Evolutionary conservation across 345 rosid genomes (phyloP).

Genomic region (Salix koriyanagi): DNA sequence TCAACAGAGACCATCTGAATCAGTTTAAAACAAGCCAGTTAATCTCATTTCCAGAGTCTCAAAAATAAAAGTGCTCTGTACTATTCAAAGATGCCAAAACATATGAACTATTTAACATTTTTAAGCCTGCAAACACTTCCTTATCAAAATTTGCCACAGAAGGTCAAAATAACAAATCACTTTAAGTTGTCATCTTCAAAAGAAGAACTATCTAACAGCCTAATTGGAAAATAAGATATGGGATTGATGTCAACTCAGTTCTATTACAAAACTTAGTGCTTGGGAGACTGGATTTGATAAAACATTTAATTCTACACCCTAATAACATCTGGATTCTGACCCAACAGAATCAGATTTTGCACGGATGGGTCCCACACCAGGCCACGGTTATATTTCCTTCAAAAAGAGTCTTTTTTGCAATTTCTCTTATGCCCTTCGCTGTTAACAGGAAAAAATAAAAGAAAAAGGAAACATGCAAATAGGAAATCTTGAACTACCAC

Average conservation of each 20-base stretch:
- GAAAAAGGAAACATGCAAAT: not conserved
- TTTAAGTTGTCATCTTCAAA: too few relatives aligned
- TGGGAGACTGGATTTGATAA: not conserved
- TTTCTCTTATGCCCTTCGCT: not conserved
- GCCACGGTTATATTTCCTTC: not conserved
- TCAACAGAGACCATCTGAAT: constrained; percentile 91
- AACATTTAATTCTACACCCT: not conserved
- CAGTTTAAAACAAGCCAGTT: not conserved
- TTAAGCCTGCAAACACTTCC: not conserved
- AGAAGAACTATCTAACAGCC: too few relatives aligned
- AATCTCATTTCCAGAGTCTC: not conserved
- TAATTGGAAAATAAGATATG: too few relatives aligned
- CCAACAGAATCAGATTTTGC: not conserved
- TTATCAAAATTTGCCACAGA: not conserved
- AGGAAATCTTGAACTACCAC: not conserved
- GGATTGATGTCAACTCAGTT: too few relatives aligned
- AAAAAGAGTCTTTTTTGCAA: not conserved
- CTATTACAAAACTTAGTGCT: not conserved
- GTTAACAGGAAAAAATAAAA: not conserved
- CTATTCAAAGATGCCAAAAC: constrained; percentile 1
- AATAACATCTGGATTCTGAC: not conserved
- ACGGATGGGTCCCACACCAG: not conserved
- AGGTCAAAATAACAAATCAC: not conserved
- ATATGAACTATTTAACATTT: not conserved
- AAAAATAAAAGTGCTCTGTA: not conserved